Evolutionary conservation across 768 basidiomycete genomes (phyloP).

Genomic region (Rhizopogon vesiculosus): DNA sequence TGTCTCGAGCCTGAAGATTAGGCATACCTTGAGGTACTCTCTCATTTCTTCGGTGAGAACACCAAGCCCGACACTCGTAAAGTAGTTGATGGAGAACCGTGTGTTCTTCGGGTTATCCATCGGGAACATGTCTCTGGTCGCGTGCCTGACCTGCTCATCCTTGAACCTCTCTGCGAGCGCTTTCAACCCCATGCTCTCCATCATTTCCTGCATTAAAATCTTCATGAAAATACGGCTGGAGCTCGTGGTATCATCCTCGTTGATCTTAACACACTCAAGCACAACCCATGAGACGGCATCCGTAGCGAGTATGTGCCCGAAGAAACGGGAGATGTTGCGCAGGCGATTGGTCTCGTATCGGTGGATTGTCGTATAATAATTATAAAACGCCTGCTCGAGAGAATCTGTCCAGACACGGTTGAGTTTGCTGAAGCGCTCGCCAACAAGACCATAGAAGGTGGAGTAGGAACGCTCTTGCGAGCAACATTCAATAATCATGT

Average conservation of each 20-base stretch:
- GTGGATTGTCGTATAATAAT: slow-evolving; percentile 95
- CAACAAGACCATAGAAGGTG: slow-evolving; percentile 93
- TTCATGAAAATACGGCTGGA: slow-evolving; percentile 97
- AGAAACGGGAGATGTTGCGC: slow-evolving; percentile 95
- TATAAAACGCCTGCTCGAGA: slow-evolving; percentile 81
- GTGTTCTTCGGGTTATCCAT: slow-evolving; percentile 96
- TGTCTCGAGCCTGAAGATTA: background rate
- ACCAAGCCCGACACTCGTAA: slow-evolving; percentile 92
- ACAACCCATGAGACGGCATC: slow-evolving; percentile 91
- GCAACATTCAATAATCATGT: slow-evolving; percentile 99
- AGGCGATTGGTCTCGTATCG: slow-evolving; percentile 98
- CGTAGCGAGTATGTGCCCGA: slow-evolving; percentile 83
- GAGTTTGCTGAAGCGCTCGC: slow-evolving; percentile 94
- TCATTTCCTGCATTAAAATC: slow-evolving; percentile 93
- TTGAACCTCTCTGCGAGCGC: slow-evolving; percentile 84
- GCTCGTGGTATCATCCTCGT: slow-evolving; percentile 96
- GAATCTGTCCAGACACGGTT: slow-evolving; percentile 92
- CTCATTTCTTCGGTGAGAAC: slow-evolving; percentile 93
- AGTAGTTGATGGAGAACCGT: slow-evolving; percentile 95
- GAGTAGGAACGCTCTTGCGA: slow-evolving; percentile 98
- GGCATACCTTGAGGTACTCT: slow-evolving; percentile 83
- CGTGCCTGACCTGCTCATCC: slow-evolving; percentile 73
- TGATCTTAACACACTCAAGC: slow-evolving; percentile 83
- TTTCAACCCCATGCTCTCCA: slow-evolving; percentile 90
- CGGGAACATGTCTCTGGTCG: slow-evolving; percentile 87